These are phyloP conservation scores for Pythium brachiatum DNA, from an alignment of 352 stramenopile genomes.

Conservation along the genomic window DNA sequence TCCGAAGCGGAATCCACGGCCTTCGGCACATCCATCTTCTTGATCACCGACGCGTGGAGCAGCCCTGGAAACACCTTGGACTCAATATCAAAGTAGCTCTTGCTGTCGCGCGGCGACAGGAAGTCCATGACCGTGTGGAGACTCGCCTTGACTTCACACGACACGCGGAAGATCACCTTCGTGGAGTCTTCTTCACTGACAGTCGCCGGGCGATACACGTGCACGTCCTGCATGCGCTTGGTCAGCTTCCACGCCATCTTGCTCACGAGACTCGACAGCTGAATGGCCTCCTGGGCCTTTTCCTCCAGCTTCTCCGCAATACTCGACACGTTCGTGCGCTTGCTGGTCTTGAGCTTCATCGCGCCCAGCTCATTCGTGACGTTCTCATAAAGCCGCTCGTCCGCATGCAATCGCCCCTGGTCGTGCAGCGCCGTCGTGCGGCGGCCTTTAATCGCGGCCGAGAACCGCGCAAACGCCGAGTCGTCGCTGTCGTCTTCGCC, in stretches of 20 bases:
- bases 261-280: constrained; percentile 54
- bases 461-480: constrained; percentile 16
- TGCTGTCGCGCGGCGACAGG: constrained; percentile 60
- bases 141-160: constrained; percentile 79
- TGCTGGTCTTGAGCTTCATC: constrained; percentile 28
- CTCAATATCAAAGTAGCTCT: constrained; percentile 79
- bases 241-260: constrained; percentile 59
- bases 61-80: constrained; percentile 78
- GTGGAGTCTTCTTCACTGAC: constrained; percentile 45
- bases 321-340: constrained; percentile 38
- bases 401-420: constrained; percentile 45
- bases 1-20: background rate
- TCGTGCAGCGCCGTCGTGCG: constrained; percentile 33
- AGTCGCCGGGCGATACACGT: constrained; percentile 60
- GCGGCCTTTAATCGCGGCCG: constrained; percentile 9
- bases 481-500: constrained; percentile 10
- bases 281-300: constrained; percentile 66
- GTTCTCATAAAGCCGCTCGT: constrained; percentile 13
- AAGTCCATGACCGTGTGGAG: constrained; percentile 82
- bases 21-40: constrained; percentile 64
- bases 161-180: constrained; percentile 83
- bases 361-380: constrained; percentile 11
- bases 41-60: constrained; percentile 75
- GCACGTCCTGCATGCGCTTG: constrained; percentile 82
- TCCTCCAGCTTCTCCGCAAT: constrained; percentile 70